phyloP scores from a whole-genome alignment of 2,329 filamentous ascomycete genomes.

The Paecilomyces variotii region DNA sequence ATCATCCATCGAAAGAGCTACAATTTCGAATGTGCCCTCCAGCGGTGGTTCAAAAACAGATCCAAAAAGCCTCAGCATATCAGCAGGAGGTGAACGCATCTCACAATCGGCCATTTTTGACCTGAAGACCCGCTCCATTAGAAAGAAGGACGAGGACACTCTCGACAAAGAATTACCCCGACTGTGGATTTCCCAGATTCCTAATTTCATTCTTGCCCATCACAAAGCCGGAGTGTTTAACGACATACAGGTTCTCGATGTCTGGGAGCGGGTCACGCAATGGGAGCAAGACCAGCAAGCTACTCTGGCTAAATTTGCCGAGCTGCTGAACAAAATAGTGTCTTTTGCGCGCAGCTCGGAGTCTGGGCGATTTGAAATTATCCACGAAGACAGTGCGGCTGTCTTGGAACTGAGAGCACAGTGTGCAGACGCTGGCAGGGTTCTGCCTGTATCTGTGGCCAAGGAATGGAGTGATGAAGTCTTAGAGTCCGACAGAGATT shows the following conservation, averaged over 20 bases:
- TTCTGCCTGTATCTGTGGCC: slow-evolving; percentile 8
- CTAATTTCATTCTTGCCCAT: slow-evolving; percentile 45
- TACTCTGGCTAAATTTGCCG: slow-evolving; percentile 10
- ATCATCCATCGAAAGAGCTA: slow-evolving; percentile 1
- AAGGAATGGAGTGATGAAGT: no score
- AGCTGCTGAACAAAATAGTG: slow-evolving; percentile 14
- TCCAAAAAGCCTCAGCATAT: slow-evolving; percentile 12
- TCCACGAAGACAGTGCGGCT: slow-evolving; percentile 14
- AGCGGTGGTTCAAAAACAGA: neutral
- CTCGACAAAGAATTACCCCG: slow-evolving; percentile 36
- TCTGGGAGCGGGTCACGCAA: slow-evolving; percentile 24
- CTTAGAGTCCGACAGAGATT: no score
- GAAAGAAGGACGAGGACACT: slow-evolving; percentile 23
- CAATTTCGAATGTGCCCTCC: neutral
- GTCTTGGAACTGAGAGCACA: slow-evolving; percentile 29
- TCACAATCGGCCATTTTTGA: slow-evolving; percentile 44
- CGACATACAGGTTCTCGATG: slow-evolving; percentile 32
- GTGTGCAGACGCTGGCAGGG: slow-evolving; percentile 15
- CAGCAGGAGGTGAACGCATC: slow-evolving; percentile 16
- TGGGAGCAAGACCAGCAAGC: slow-evolving; percentile 38
- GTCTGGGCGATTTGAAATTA: slow-evolving; percentile 16
- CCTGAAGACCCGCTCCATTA: slow-evolving; percentile 41
- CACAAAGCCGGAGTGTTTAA: slow-evolving; percentile 39
- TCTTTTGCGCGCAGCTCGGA: slow-evolving; percentile 12
- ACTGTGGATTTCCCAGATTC: slow-evolving; percentile 45